Evolutionary conservation across 306 rosid species (phyloP).

Genomic region (Dryas alaskensis): DNA sequence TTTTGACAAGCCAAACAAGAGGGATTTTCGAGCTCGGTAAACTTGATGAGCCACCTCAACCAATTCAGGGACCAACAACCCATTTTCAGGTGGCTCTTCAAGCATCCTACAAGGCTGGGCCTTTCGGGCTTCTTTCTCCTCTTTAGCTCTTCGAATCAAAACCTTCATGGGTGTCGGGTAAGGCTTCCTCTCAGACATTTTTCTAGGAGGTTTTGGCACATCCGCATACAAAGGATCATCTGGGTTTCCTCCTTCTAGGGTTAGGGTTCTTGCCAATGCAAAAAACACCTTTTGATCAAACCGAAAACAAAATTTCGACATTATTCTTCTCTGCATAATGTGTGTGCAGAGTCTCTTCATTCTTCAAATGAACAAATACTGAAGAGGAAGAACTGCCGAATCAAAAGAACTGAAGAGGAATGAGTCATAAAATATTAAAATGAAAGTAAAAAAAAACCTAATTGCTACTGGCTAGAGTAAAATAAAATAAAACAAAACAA

Average conservation of each 20-base stretch:
- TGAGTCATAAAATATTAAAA: too few relatives aligned
- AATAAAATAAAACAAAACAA: too few relatives aligned
- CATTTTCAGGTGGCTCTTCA: slow-evolving; percentile 65
- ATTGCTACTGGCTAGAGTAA: too few relatives aligned
- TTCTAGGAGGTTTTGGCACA: slow-evolving; percentile 48
- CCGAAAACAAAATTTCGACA: slow-evolving; percentile 16
- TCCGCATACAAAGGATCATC: slow-evolving; percentile 46
- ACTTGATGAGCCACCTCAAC: slow-evolving; percentile 62
- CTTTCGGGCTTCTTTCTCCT: slow-evolving; percentile 59
- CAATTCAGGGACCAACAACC: slow-evolving; percentile 71
- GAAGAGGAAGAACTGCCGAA: too few relatives aligned
- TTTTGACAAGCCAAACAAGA: slow-evolving; percentile 47
- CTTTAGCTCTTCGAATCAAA: slow-evolving; percentile 64
- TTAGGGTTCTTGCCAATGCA: slow-evolving; percentile 22
- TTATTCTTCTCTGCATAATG: slow-evolving; percentile 33
- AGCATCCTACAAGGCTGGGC: slow-evolving; percentile 59
- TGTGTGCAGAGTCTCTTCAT: background rate
- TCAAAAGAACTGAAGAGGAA: too few relatives aligned
- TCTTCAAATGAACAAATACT: too few relatives aligned
- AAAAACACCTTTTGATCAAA: slow-evolving; percentile 29
- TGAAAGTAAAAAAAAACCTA: too few relatives aligned
- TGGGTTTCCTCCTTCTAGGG: background rate
- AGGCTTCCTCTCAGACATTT: slow-evolving; percentile 63
- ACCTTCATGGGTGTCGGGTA: slow-evolving; percentile 73
- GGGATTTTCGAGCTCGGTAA: slow-evolving; percentile 46